A percentile compares a stretch with the other conserved stretches of the same genome.
Evolutionary conservation across 169 alveolate species (phyloP).

Genomic region (Cryptosporidium meleagridis): DNA sequence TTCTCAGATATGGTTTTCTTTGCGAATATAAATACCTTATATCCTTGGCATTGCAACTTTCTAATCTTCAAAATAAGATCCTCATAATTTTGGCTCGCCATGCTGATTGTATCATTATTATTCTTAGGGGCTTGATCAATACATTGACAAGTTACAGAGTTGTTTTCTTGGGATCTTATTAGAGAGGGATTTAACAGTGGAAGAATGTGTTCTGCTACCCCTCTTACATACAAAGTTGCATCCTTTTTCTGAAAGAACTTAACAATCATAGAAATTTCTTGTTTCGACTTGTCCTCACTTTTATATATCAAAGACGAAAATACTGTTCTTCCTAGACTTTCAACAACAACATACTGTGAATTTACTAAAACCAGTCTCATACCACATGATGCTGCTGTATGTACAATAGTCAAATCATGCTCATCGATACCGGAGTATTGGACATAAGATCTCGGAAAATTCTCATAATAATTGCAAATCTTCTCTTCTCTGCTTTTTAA

Average conservation of each 20-base stretch:
- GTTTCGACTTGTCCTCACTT: slow-evolving; percentile 39
- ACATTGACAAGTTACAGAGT: background rate
- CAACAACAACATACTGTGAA: slow-evolving; percentile 60
- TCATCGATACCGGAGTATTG: slow-evolving; percentile 69
- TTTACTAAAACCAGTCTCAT: slow-evolving; percentile 63
- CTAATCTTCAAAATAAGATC: slow-evolving; percentile 7
- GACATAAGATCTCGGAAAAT: slow-evolving; percentile 53
- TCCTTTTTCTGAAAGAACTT: slow-evolving; percentile 20
- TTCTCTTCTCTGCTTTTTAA: slow-evolving; percentile 6
- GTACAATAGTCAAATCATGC: slow-evolving; percentile 55
- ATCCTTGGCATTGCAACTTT: slow-evolving; percentile 60
- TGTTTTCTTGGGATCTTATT: background rate
- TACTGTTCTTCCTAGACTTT: slow-evolving; percentile 57
- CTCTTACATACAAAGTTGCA: slow-evolving; percentile 44
- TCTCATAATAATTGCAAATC: slow-evolving; percentile 5
- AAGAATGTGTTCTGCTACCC: slow-evolving; percentile 45
- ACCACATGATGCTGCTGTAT: slow-evolving; percentile 71
- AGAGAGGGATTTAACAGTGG: slow-evolving; percentile 19
- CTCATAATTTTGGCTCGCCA: slow-evolving; percentile 3
- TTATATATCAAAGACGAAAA: slow-evolving; percentile 61
- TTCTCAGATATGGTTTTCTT: slow-evolving; percentile 25
- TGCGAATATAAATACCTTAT: slow-evolving; percentile 56
- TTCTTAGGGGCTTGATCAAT: background rate
- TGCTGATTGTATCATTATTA: background rate
- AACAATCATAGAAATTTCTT: slow-evolving; percentile 55